These are phyloP conservation scores for Ilyonectria destructans DNA, from an alignment of 2,329 filamentous ascomycete genomes.

Conservation along the genomic window DNA sequence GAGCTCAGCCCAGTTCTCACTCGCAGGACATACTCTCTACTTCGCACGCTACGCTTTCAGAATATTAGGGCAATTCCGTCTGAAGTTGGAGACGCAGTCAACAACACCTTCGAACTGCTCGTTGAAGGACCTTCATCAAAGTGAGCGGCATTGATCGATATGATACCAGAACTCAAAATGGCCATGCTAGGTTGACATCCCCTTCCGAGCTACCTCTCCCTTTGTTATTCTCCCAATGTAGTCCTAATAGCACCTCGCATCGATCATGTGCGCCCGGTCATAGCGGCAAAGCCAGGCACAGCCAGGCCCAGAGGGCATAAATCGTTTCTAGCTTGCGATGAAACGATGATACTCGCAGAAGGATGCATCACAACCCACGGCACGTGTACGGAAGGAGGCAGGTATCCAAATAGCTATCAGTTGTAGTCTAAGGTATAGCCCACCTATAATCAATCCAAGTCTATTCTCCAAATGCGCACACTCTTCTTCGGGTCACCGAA, in stretches of 20 bases:
- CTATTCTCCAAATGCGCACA: slow-evolving; percentile 35
- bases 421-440: slow-evolving; percentile 33
- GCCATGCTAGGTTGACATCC: slow-evolving; percentile 15
- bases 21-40: slow-evolving; percentile 13
- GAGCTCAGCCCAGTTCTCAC: slow-evolving; percentile 11
- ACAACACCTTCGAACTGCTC: slow-evolving; percentile 3
- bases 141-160: slow-evolving; percentile 16
- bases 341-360: slow-evolving; percentile 25
- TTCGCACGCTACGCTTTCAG: slow-evolving; percentile 15
- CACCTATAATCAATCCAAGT: slow-evolving; percentile 27
- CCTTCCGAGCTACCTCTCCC: slow-evolving; percentile 19
- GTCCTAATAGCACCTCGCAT: slow-evolving; percentile 22
- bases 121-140: slow-evolving; percentile 21
- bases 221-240: slow-evolving; percentile 19
- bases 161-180: slow-evolving; percentile 20
- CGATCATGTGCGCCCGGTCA: slow-evolving; percentile 18
- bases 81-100: slow-evolving; percentile 17
- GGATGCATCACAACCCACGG: slow-evolving; percentile 22
- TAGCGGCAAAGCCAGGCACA: slow-evolving; percentile 4
- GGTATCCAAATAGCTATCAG: slow-evolving; percentile 29
- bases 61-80: slow-evolving; percentile 1
- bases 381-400: slow-evolving; percentile 30
- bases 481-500: slow-evolving; percentile 32
- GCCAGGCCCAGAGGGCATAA: slow-evolving; percentile 19
- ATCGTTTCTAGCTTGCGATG: slow-evolving; percentile 24